These are phyloP conservation scores for Mentha longifolia DNA, from an alignment of 257 asterid genomes.

Conservation along the genomic window DNA sequence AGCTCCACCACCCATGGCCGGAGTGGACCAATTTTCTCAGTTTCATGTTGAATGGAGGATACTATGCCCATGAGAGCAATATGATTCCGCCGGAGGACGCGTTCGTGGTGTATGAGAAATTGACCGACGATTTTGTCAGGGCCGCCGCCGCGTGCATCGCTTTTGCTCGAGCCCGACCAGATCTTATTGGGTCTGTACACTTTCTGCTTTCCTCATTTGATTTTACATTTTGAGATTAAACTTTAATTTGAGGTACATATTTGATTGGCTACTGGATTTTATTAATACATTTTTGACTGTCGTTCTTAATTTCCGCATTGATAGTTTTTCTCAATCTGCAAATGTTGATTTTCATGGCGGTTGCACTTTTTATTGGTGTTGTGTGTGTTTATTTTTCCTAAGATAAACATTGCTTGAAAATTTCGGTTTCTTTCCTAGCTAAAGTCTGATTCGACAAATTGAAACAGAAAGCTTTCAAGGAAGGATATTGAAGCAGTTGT, in stretches of 20 bases:
- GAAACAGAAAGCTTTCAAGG: constrained; percentile 68
- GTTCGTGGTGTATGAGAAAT: constrained; percentile 70
- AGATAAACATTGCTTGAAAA: constrained; percentile 1
- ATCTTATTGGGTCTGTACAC: constrained; percentile 65
- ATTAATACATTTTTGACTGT: not conserved
- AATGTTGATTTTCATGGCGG: not conserved
- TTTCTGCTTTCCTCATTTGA: not conserved
- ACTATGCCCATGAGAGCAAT: constrained; percentile 22
- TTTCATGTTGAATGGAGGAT: constrained; percentile 39
- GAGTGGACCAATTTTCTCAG: constrained; percentile 70
- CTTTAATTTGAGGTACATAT: not conserved
- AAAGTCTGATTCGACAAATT: constrained; percentile 10
- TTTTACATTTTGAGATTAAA: not conserved
- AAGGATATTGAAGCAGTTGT: constrained; percentile 77
- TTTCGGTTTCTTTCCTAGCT: constrained; percentile 12
- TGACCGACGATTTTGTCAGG: constrained; percentile 59
- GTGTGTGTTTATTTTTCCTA: not conserved
- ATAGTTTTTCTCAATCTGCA: constrained; percentile 5
- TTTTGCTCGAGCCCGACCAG: constrained; percentile 68
- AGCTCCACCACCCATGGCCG: constrained; percentile 71
- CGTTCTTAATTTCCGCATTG: not conserved
- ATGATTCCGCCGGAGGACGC: constrained; percentile 64
- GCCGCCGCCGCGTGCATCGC: constrained; percentile 65
- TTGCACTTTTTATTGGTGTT: not conserved
- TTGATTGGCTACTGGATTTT: not conserved